Percentiles rank a stretch among this genome's conserved stretches.
Evolutionary conservation across 1,284 basidiomycete genomes (phyloP).

Genomic region (Pascua sp.): DNA sequence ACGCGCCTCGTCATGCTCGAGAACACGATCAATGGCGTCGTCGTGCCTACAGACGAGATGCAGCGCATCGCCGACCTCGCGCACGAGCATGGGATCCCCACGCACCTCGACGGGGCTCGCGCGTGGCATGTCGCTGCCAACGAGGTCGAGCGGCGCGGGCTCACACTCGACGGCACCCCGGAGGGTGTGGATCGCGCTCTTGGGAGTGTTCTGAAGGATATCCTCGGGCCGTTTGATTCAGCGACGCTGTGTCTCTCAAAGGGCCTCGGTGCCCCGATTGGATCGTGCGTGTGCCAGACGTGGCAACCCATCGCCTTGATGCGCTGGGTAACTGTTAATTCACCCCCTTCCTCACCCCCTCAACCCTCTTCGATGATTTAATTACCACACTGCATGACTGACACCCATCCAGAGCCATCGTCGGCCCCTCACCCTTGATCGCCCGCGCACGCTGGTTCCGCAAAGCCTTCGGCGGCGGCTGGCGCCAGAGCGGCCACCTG

Average conservation of each 20-base stretch:
- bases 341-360: no score
- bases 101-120: slow-evolving; percentile 89
- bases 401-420: slow-evolving; percentile 56
- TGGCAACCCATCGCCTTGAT: no score
- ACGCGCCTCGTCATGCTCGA: slow-evolving; percentile 79
- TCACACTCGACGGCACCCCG: slow-evolving; percentile 20
- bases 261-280: slow-evolving; percentile 88
- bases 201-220: slow-evolving; percentile 57
- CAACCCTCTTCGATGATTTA: no score
- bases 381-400: no score
- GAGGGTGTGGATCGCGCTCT: slow-evolving; percentile 48
- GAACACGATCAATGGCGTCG: slow-evolving; percentile 88
- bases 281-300: slow-evolving; percentile 56
- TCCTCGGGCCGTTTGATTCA: slow-evolving; percentile 86
- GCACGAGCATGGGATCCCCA: slow-evolving; percentile 62
- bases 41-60: slow-evolving; percentile 87
- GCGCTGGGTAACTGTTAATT: no score
- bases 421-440: slow-evolving; percentile 78
- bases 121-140: slow-evolving; percentile 84
- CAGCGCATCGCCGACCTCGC: slow-evolving; percentile 74
- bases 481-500: slow-evolving; percentile 82
- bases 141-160: slow-evolving; percentile 61
- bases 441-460: slow-evolving; percentile 75
- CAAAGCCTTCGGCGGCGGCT: slow-evolving; percentile 91
- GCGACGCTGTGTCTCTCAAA: slow-evolving; percentile 95